A percentile compares a stretch with the other conserved stretches of the same genome.
Conservation (phyloP, 768 basidiomycete genomes). For the Favolaschia claudopus region DNA sequence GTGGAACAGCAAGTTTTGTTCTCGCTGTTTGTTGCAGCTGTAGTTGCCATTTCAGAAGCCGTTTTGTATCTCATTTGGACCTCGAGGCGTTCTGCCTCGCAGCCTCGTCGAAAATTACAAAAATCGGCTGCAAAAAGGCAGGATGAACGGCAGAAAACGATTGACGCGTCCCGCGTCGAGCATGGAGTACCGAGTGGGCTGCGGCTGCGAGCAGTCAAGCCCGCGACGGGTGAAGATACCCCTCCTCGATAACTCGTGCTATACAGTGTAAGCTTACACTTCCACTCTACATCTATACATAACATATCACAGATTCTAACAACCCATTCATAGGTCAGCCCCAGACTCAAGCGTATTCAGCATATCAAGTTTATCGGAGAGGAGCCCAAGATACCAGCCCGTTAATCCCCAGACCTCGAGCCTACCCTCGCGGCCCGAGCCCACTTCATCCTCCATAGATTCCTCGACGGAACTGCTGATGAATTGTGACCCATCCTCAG, state of each 20-base stretch:
- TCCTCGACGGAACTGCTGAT: slow-evolving; percentile 9
- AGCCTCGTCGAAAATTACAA: slow-evolving; percentile 29
- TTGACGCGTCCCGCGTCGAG: slow-evolving; percentile 21
- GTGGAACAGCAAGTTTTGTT: slow-evolving; percentile 62
- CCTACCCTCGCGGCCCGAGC: slow-evolving; percentile 49
- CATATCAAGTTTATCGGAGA: too few species aligned
- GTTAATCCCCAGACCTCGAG: slow-evolving; percentile 86
- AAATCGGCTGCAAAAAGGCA: slow-evolving; percentile 45
- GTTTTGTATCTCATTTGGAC: slow-evolving; percentile 79
- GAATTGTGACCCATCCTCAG: slow-evolving; percentile 15
- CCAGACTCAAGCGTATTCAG: too few species aligned
- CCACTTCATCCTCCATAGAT: slow-evolving; percentile 47
- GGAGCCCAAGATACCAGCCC: slow-evolving; percentile 77
- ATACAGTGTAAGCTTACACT: too few species aligned
- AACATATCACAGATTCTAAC: too few species aligned
- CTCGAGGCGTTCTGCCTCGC: slow-evolving; percentile 47
- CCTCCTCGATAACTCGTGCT: too few species aligned
- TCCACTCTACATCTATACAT: too few species aligned
- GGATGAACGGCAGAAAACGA: slow-evolving; percentile 32
- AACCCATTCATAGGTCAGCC: too few species aligned
- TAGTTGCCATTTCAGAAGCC: slow-evolving; percentile 77
- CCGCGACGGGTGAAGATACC: neutral
- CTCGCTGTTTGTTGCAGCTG: slow-evolving; percentile 62
- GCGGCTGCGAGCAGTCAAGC: slow-evolving; percentile 16
- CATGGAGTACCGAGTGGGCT: slow-evolving; percentile 16